Evolutionary conservation across 805 yeast genomes (phyloP), one percentile per base, ranked within the genome.

Genomic region (Candida sonorensis): DNA sequence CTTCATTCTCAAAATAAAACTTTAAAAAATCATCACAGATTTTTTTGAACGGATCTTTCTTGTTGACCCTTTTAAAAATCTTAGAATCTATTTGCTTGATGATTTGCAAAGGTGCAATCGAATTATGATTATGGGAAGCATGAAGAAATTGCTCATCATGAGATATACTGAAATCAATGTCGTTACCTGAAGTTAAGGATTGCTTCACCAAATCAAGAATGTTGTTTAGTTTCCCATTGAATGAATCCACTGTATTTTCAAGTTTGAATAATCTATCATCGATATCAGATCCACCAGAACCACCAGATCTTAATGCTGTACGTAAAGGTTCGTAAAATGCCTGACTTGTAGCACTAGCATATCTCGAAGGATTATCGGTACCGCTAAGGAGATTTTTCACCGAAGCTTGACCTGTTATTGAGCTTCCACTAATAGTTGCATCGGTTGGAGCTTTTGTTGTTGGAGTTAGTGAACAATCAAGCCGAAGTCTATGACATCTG

Each of bases 381-480:
- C n/a, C n/a, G n/a, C n/a, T n/a, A n/a, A n/a, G n/a, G n/a, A n/a
- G n/a, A n/a, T n/a, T n/a, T n/a, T n/a, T n/a, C n/a, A n/a, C n/a
- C n/a, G n/a, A n/a, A n/a, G n/a, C n/a, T 18, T 18, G 20, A 18
- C 20, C 6, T 18, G 20, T 18, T 18, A 18, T 18, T 12, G 24
- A 22, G 12, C 8, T 13, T 10, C n/a, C 12, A 22, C 12, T 22
- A 11, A 11, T 11, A 22, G 9, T 11, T 6, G 9, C 12, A 22
- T 8, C 12, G n/a, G 24, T 7, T 8, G 13, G 12, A n/a, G 6
- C 24, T 11, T 8, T 7, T 7, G 12, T 8, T 13, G n/a, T 10
- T 13, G 26, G 22, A 12, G 70, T 57, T 26, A 74, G 44, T 0
- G 77, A 69, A 39, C 82, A 75, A 1, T 58, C 62, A 7, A 72